Evolutionary conservation across 345 rosid genomes (phyloP).

Genomic region (Populus alba): DNA sequence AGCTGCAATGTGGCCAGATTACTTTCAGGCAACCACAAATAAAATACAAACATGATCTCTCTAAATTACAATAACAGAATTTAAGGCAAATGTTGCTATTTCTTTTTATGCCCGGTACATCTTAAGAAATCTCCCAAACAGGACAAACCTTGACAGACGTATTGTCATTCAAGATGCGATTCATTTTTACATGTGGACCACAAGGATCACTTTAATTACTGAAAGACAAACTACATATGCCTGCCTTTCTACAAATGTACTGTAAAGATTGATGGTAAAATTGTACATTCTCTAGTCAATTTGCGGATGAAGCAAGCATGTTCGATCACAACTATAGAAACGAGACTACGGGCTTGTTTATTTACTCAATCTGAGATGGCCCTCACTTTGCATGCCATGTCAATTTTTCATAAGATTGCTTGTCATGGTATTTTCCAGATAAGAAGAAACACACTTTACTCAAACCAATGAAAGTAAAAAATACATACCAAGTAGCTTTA

Average conservation of each 20-base stretch:
- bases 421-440: not conserved
- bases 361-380: not conserved
- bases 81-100: not conserved
- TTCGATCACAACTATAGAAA: not conserved
- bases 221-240: not conserved
- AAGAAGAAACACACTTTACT: not conserved
- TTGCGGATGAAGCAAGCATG: not conserved
- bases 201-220: not conserved
- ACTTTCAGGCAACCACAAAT: not conserved
- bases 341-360: not conserved
- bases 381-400: not conserved
- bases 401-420: not conserved
- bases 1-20: slow-evolving; percentile 43
- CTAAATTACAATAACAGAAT: no score
- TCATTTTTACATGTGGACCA: not conserved
- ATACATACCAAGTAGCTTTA: slow-evolving; percentile 71
- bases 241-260: no score
- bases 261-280: not conserved
- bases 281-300: not conserved
- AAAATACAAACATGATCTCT: not conserved
- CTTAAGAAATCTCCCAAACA: not conserved
- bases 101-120: not conserved
- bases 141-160: not conserved
- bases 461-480: slow-evolving; percentile 5
- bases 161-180: not conserved